These are phyloP conservation scores for Pulveroboletus sp. DNA, from an alignment of 768 basidiomycete species.

Conservation along the genomic window DNA sequence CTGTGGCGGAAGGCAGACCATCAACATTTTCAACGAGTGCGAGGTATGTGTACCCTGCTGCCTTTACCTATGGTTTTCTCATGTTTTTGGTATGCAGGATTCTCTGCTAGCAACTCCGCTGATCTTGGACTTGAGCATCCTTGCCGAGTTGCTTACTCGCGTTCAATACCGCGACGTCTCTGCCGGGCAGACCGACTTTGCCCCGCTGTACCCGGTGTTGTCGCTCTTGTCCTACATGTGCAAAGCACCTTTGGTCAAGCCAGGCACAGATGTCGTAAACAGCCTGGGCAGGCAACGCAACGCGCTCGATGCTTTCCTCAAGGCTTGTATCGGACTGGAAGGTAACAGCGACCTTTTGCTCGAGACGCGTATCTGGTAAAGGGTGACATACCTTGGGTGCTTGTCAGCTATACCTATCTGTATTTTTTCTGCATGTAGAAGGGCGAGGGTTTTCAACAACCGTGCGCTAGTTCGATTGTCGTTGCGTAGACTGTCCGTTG, in stretches of 20 bases:
- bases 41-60: conserved; percentile 48
- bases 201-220: conserved; percentile 84
- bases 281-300: conserved; percentile 91
- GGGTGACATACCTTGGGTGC: neutral
- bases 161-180: conserved; percentile 73
- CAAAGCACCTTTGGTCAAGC: conserved; percentile 96
- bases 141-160: conserved; percentile 91
- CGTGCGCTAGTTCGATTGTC: neutral
- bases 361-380: conserved; percentile 85
- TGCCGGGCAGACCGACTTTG: conserved; percentile 53
- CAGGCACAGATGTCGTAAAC: conserved; percentile 91
- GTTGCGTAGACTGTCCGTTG: neutral
- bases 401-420: neutral
- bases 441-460: conserved; percentile 23
- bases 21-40: conserved; percentile 98
- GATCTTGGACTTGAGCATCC: conserved; percentile 89
- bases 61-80: neutral
- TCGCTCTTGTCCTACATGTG: conserved; percentile 96
- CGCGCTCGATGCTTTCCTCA: conserved; percentile 88
- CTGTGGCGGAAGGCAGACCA: conserved; percentile 89
- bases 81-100: conserved; percentile 46
- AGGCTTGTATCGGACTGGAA: conserved; percentile 90
- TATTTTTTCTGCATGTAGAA: neutral
- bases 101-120: conserved; percentile 94
- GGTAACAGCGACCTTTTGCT: conserved; percentile 79